Conservation (phyloP, 1,139 yeast genomes). For the Sugiyamaella pinicola region DNA sequence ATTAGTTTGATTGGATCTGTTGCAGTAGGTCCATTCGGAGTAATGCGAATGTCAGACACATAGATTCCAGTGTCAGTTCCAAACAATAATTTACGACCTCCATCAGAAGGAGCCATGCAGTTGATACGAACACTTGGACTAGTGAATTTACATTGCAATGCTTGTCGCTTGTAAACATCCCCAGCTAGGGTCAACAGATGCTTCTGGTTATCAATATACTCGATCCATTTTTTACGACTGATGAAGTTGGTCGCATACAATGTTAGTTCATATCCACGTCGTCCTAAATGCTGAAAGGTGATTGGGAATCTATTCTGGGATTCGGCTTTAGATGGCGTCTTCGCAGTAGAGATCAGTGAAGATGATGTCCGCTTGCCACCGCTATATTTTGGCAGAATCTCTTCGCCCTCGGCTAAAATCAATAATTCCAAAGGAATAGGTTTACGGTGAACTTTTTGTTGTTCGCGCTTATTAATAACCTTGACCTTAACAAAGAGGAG, state of each 20-base stretch:
- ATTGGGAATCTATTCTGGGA: conserved; percentile 48
- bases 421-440: conserved; percentile 90
- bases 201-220: conserved; percentile 79
- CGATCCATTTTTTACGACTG: conserved; percentile 79
- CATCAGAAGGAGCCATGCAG: conserved; percentile 93
- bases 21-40: conserved; percentile 54
- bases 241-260: conserved; percentile 65
- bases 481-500: conserved; percentile 83
- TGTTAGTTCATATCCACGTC: conserved; percentile 68
- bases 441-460: conserved; percentile 84
- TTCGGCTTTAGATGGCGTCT: conserved; percentile 24
- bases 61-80: conserved; percentile 94
- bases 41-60: conserved; percentile 55
- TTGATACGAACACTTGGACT: conserved; percentile 67
- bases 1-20: conserved; percentile 79
- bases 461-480: conserved; percentile 86
- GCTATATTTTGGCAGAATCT: conserved; percentile 60
- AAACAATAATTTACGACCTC: conserved; percentile 85
- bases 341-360: conserved; percentile 47
- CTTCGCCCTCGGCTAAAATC: conserved; percentile 75
- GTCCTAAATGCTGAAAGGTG: conserved; percentile 58
- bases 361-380: conserved; percentile 48
- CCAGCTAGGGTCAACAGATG: conserved; percentile 67
- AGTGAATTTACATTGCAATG: conserved; percentile 70
- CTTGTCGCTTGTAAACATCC: conserved; percentile 75